These are phyloP conservation scores for Penicillium sp. DNA, from an alignment of 2,329 filamentous ascomycete species.

Conservation along the genomic window DNA sequence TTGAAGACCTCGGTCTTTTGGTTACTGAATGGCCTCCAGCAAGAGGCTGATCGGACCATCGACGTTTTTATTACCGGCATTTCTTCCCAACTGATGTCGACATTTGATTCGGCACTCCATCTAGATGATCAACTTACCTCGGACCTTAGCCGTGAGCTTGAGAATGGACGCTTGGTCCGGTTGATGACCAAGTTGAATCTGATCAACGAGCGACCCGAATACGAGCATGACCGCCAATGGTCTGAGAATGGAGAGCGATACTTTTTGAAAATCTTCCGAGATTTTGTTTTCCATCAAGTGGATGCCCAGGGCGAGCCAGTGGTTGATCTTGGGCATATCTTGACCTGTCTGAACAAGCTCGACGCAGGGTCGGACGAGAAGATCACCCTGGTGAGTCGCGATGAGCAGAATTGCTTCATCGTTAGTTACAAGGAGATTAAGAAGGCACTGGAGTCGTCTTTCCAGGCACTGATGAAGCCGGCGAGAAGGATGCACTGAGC, in stretches of 20 bases:
- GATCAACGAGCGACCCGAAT: constrained; percentile 85
- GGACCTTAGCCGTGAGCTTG: constrained; percentile 71
- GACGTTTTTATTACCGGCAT: constrained; percentile 75
- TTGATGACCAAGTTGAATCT: constrained; percentile 76
- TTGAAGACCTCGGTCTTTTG: constrained; percentile 74
- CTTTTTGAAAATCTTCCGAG: constrained; percentile 87
- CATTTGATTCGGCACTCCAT: constrained; percentile 74
- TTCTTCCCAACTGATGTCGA: constrained; percentile 65
- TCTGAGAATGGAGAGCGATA: constrained; percentile 90
- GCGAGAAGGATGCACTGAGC: constrained; percentile 34
- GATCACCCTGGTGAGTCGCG: constrained; percentile 76
- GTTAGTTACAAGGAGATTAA: constrained; percentile 87
- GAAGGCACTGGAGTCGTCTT: constrained; percentile 56
- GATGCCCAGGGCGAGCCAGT: constrained; percentile 77
- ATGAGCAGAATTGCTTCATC: constrained; percentile 83
- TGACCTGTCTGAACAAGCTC: constrained; percentile 82
- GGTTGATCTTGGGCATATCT: constrained; percentile 79
- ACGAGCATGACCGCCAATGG: constrained; percentile 71
- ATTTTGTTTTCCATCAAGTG: constrained; percentile 96
- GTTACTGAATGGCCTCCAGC: constrained; percentile 64
- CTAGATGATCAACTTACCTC: constrained; percentile 67
- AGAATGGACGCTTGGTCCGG: constrained; percentile 80
- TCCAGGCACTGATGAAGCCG: constrained; percentile 52
- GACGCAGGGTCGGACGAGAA: constrained; percentile 85
- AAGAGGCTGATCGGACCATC: constrained; percentile 61